Evolutionary conservation across 2,329 filamentous ascomycete genomes (phyloP), one percentile per base, ranked within the genome.

Genomic region (Zymoseptoria pseudotritici): DNA sequence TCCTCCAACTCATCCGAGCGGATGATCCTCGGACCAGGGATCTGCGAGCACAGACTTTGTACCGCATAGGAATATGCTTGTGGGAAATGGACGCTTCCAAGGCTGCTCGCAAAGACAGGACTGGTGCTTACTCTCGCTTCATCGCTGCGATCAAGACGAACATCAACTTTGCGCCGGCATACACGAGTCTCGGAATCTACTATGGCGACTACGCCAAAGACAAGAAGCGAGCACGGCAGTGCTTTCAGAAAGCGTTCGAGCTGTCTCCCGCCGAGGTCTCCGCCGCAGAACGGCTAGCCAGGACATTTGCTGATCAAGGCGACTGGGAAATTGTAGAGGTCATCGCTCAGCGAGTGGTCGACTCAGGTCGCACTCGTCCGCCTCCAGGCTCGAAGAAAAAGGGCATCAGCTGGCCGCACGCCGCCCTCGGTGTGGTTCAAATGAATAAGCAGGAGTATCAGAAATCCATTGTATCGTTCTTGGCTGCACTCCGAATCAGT

Each of bases 281-380:
- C 66, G 91, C 94, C 42, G 94, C 94, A 0, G 90, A 97, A 73
- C 84, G 91, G 26, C 82, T 99, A 17, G 92, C 94, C 1, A 84
- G 84, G 61, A 86, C 86, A 0, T 99, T 97, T 73, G 93, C 95
- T 0, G 86, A 96, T 57, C 87, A 91, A 65, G 86, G 89, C 46
- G 94, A 99, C 69, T 99, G 94, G 94, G 94, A 97, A 66, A 86
- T 95, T 55, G 95, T 99, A 7, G 94, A 97, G 76, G 84, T 95
- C 20, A 87, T 99, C 31, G 89, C 94, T 1, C 89, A 92, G 72
- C 85, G 95, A 55, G 89, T 97, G 0, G 87, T 97, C 2, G 90
- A 97, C 63, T 97, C 93, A n/a, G 94, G 94, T 57, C 94, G 91
- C 74, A 90, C 93, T 50, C 89, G 88, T 66, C 90, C 91, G 22